Base-by-base conservation (phyloP, 345 rosid genomes). In the Pugionium dolabratum region DNA sequence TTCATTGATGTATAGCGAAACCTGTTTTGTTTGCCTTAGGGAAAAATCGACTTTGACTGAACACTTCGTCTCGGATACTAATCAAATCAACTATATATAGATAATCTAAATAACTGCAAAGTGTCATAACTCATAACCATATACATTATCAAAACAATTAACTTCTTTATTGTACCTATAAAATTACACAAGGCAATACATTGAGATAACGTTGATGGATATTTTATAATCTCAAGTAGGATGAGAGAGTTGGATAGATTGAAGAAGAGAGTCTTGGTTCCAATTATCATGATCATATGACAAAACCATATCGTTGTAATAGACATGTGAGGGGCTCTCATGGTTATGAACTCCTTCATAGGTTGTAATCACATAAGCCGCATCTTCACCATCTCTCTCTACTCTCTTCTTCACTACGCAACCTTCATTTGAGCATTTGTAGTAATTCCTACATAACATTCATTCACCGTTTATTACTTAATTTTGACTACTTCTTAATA, bases 331-430 rank as follows among this genome's bases (percentile, higher is more conserved):
- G 4, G 95, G 85, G 59, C 76, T 83, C 37, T 80, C 84, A n/a
- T 90, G 98, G 59, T 73, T 85, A 69, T 90, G 98, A 10, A 84
- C 54, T 11, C 95, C 97, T 6, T 92, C 95, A 25, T 92, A 90
- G 1, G 88, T 86, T 4, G 98, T 92, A 9, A 92, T 83, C 39
- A 92, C 98, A 60, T 79, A 86, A 28, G 71, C 70, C 37, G 59
- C 42, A 62, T 87, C 96, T 9, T 86, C 84, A 31, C 62, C 67
- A 52, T 92, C 97, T 52, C 95, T 86, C 62, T 92, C 94, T 51
- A 92, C 84, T 66, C 90, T 82, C 76, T 92, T 90, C 87, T 90
- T 90, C 78, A 92, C 98, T 9, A 34, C 53, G 70, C 98, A 92
- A 8, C 86, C 88, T 60, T 78, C 88, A 29, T 63, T 79, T 34